phyloP scores from a whole-genome alignment of 768 basidiomycete genomes.

The Russula sp. region DNA sequence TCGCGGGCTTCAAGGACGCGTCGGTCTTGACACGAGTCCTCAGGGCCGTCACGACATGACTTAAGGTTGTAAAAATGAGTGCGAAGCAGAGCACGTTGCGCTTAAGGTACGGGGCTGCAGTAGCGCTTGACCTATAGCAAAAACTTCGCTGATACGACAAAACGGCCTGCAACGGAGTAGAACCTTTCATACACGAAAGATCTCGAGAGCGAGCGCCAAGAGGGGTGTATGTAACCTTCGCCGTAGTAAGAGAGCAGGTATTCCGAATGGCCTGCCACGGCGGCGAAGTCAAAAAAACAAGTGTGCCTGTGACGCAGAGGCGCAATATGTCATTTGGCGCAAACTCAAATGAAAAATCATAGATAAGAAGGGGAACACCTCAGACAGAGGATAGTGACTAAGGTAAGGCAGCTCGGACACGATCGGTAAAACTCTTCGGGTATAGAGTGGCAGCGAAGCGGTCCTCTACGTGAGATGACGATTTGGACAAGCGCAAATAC shows the following conservation, averaged over 20 bases:
- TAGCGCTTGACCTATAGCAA: slow-evolving; percentile 5
- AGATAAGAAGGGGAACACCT: slow-evolving; percentile 2
- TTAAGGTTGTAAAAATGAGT: background rate
- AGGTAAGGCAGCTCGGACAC: background rate
- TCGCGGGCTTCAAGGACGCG: background rate
- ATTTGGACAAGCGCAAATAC: background rate
- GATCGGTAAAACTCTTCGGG: background rate
- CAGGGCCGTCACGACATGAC: background rate
- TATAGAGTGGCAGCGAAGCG: background rate
- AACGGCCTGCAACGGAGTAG: background rate
- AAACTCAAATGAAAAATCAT: slow-evolving; percentile 5
- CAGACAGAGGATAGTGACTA: background rate
- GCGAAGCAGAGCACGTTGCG: background rate
- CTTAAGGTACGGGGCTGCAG: background rate
- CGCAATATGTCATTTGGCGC: background rate
- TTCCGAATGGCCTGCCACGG: background rate
- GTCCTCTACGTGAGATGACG: slow-evolving; percentile 2
- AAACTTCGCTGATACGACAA: background rate
- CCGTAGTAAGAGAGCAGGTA: background rate
- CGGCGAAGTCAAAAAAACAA: background rate
- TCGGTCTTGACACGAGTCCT: background rate
- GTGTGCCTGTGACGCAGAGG: slow-evolving; percentile 19
- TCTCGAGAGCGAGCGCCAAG: background rate
- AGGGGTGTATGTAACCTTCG: background rate
- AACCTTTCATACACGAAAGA: background rate